phyloP scores from a whole-genome alignment of 1,284 basidiomycete genomes.

The Ganoderma sinense region DNA sequence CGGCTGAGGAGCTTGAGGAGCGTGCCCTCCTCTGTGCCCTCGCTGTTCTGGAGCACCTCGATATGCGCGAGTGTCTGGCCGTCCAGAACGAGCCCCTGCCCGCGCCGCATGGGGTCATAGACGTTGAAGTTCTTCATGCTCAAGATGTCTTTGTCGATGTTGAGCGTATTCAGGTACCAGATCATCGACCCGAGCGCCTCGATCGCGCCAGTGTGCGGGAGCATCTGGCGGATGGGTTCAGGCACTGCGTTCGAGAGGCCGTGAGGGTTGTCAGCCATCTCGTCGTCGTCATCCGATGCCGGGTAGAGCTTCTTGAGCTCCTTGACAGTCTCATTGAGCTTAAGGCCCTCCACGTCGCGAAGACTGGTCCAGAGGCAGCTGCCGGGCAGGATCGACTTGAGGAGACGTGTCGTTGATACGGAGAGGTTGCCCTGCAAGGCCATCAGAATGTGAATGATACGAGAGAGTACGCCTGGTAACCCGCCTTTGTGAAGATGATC shows the following conservation, averaged over 20 bases:
- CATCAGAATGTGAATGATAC: not conserved
- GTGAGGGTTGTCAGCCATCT: constrained; percentile 49
- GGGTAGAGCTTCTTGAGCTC: constrained; percentile 79
- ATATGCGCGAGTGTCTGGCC: constrained; percentile 94
- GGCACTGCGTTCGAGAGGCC: constrained; percentile 68
- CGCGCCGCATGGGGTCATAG: constrained; percentile 92
- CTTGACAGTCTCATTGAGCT: constrained; percentile 74
- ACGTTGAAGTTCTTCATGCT: constrained; percentile 96
- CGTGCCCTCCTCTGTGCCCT: constrained; percentile 90
- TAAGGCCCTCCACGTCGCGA: constrained; percentile 83
- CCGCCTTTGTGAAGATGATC: constrained; percentile 89
- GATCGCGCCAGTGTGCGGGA: constrained; percentile 71
- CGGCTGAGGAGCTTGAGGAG: constrained; percentile 84
- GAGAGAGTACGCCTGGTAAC: constrained; percentile 1
- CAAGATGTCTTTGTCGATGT: constrained; percentile 93
- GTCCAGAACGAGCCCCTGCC: constrained; percentile 86
- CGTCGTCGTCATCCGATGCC: constrained; percentile 46
- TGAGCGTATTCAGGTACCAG: constrained; percentile 87
- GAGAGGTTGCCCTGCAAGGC: constrained; percentile 78
- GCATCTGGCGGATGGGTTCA: constrained; percentile 77
- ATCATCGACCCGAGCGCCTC: constrained; percentile 90
- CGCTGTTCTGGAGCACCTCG: constrained; percentile 91
- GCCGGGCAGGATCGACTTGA: constrained; percentile 82
- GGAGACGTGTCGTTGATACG: constrained; percentile 79
- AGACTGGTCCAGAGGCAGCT: constrained; percentile 90